Evolutionary conservation across 495 filamentous ascomycete species (phyloP), one percentile per base, ranked within the genome.

Genomic region (Hyaloscypha hepaticicola): DNA sequence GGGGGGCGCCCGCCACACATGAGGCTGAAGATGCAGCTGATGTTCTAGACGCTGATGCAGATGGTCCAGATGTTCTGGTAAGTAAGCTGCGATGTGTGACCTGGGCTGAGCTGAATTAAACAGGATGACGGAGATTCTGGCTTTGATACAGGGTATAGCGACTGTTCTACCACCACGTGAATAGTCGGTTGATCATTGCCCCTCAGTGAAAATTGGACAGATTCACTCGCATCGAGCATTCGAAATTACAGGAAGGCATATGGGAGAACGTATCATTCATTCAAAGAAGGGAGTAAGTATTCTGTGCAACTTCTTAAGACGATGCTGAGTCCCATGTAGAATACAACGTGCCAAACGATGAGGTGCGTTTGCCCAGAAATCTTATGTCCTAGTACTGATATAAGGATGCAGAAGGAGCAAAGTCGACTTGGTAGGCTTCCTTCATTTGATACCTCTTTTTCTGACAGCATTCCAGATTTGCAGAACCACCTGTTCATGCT

Each of bases 401-500:
- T 33, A 12, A 33, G 12, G 12, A 33, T 33, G 12, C 31, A 33
- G 31, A 6, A 33, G 12, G 31, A 33, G 12, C 31, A 33, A 33
- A 33, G 12, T 33, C 31, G 31, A 33, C 31, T 33, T 33, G 31
- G 48, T 50, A 50, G 22, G 22, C 22, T 50, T n/a, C 48, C 16
- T 50, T 50, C 48, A 50, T 50, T 33, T 33, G 6, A 12, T 33
- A 33, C 2, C 31, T 33, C 31, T 33, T 33, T 33, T 12, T 33
- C 48, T 50, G 48, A 50, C 16, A 50, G 22, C 11, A 50, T 50
- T 50, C 22, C 48, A 50, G 48, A 50, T 50, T 24, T 53, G 50
- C 50, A 53, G 11, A 25, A 27, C 22, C 55, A 61, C 16, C 22
- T 67, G 22, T 63, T 48, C 19, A 31, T 38, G 12, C 16, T 67